These are phyloP conservation scores for Scopulariopsis brevicaulis DNA, from an alignment of 2,329 filamentous ascomycete genomes.

Conservation along the genomic window DNA sequence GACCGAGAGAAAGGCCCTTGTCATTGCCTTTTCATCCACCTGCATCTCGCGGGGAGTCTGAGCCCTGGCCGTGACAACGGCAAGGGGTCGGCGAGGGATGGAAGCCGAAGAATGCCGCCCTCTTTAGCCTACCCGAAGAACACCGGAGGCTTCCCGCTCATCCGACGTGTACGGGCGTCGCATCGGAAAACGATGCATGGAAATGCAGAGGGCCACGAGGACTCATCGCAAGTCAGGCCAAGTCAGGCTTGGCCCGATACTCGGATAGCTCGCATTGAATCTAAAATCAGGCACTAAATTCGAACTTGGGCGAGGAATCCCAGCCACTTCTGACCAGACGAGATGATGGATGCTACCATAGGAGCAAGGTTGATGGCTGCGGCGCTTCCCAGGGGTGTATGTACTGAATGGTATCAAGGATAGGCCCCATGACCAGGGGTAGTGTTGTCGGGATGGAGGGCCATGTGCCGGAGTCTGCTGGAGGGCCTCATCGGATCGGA, in stretches of 20 bases:
- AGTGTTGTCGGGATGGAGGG: background rate
- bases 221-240: too few species aligned
- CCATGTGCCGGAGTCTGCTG: background rate
- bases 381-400: background rate
- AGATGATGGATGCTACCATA: background rate
- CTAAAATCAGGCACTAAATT: too few species aligned
- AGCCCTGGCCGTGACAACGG: background rate
- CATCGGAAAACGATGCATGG: background rate
- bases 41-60: background rate
- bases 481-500: background rate
- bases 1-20: too few species aligned
- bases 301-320: too few species aligned
- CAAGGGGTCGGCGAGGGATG: too few species aligned
- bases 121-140: background rate
- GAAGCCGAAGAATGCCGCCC: background rate
- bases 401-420: background rate
- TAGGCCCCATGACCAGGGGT: background rate
- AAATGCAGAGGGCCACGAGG: too few species aligned
- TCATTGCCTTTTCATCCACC: background rate
- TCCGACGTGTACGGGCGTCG: background rate
- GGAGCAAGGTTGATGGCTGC: background rate
- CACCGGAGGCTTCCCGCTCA: background rate
- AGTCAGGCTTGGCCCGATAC: too few species aligned
- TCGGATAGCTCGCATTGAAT: too few species aligned
- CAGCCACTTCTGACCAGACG: too few species aligned